These are phyloP conservation scores for Eimeria tenella DNA, from an alignment of 169 alveolate species.

Conservation along the genomic window DNA sequence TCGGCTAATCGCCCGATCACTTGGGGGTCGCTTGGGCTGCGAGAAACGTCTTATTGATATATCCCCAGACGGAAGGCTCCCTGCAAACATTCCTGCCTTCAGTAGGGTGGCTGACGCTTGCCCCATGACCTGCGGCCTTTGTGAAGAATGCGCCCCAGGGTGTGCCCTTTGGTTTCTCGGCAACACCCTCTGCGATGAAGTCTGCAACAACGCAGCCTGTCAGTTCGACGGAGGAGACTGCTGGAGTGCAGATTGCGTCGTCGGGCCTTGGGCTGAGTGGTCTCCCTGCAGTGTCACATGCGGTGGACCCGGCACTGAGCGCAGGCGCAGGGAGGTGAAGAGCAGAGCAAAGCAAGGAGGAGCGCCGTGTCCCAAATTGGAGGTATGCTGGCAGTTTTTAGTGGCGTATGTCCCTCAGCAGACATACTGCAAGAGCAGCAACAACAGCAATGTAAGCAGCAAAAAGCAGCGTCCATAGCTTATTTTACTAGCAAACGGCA, in stretches of 20 bases:
- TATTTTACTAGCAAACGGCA: no score
- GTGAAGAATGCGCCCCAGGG: slow-evolving; percentile 85
- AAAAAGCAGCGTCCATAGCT: no score
- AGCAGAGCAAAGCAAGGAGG: slow-evolving; percentile 81
- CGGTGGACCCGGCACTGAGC: slow-evolving; percentile 78
- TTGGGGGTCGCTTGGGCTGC: slow-evolving; percentile 84
- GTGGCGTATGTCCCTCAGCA: no score
- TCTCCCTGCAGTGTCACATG: slow-evolving; percentile 82
- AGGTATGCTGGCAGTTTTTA: not conserved
- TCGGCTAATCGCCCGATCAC: slow-evolving; percentile 81
- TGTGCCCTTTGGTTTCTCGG: slow-evolving; percentile 87
- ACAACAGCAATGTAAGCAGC: no score
- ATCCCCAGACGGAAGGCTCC: slow-evolving; percentile 80
- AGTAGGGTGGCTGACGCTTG: slow-evolving; percentile 87
- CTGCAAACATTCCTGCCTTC: slow-evolving; percentile 77
- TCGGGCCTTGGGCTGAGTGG: slow-evolving; percentile 85
- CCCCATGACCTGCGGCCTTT: slow-evolving; percentile 84
- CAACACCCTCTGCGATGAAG: slow-evolving; percentile 83
- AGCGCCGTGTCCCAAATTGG: slow-evolving; percentile 71
- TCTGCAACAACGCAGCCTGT: slow-evolving; percentile 83
- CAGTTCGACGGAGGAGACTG: slow-evolving; percentile 88
- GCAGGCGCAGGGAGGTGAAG: slow-evolving; percentile 75
- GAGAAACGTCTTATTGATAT: slow-evolving; percentile 81
- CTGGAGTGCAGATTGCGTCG: slow-evolving; percentile 84
- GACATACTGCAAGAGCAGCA: no score